Evolutionary conservation across 1,284 basidiomycete genomes (phyloP).

Genomic region (Trichosporon coremiiforme): DNA sequence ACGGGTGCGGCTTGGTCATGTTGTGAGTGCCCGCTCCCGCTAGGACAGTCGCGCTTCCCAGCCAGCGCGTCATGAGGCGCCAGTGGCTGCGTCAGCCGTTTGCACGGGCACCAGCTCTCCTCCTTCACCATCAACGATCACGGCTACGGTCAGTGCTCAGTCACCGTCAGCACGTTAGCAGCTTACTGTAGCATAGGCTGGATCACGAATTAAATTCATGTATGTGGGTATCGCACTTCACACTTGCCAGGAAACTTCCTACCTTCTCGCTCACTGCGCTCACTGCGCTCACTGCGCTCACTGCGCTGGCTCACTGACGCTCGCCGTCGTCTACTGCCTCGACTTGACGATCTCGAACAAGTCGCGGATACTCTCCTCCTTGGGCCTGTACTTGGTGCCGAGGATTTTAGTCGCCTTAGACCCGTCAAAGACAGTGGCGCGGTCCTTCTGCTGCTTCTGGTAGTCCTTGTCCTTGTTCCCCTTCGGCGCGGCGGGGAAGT

Average conservation of each 20-base stretch:
- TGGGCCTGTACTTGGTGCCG: slow-evolving; percentile 40
- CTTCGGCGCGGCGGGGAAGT: slow-evolving; percentile 15
- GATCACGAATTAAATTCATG: too few relatives aligned
- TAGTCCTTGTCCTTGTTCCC: slow-evolving; percentile 18
- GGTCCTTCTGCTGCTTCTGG: slow-evolving; percentile 24
- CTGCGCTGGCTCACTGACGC: too few relatives aligned
- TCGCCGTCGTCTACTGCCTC: neutral
- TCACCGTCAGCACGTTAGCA: neutral
- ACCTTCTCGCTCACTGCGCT: too few relatives aligned
- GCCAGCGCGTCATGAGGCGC: neutral
- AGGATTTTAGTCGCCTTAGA: slow-evolving; percentile 44
- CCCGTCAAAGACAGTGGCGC: slow-evolving; percentile 34
- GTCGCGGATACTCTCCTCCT: slow-evolving; percentile 20
- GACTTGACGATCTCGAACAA: neutral
- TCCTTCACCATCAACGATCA: neutral
- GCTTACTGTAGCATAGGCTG: neutral
- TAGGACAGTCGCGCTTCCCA: neutral
- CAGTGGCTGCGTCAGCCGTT: neutral
- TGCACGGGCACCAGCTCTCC: neutral
- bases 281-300: too few relatives aligned
- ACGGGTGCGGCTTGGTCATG: neutral
- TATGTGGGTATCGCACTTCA: too few relatives aligned
- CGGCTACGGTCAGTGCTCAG: neutral
- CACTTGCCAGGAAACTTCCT: too few relatives aligned
- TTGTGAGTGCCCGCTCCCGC: neutral